phyloP scores from a whole-genome alignment of 768 basidiomycete species.

The Russula virescens region DNA sequence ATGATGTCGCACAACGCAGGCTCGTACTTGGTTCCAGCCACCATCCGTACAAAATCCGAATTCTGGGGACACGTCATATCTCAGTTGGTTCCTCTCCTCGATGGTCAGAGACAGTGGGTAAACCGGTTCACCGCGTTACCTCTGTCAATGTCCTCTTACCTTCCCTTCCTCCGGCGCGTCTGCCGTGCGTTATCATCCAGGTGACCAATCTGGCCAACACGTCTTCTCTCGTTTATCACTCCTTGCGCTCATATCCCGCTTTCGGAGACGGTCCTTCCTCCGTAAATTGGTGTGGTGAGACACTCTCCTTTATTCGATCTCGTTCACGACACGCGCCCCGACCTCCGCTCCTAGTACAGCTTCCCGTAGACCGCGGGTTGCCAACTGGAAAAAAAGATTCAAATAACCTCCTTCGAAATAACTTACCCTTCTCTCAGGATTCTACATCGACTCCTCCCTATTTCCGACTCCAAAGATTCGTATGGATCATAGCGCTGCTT shows the following conservation, averaged over 20 bases:
- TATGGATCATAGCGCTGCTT: slow-evolving; percentile 3
- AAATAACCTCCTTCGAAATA: slow-evolving; percentile 17
- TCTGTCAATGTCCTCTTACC: background rate
- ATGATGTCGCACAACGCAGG: slow-evolving; percentile 89
- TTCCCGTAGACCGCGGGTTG: slow-evolving; percentile 23
- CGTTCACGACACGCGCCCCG: background rate
- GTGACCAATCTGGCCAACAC: slow-evolving; percentile 86
- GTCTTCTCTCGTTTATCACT: slow-evolving; percentile 72
- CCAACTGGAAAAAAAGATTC: slow-evolving; percentile 3
- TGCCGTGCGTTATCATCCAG: slow-evolving; percentile 34
- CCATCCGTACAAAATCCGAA: slow-evolving; percentile 63
- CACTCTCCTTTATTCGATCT: slow-evolving; percentile 18
- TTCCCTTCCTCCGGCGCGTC: background rate
- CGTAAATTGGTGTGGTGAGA: slow-evolving; percentile 92
- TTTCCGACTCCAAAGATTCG: slow-evolving; percentile 46
- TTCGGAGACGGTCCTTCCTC: slow-evolving; percentile 62
- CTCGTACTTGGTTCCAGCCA: slow-evolving; percentile 60
- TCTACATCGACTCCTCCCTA: slow-evolving; percentile 67
- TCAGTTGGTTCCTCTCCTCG: slow-evolving; percentile 58
- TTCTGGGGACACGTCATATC: slow-evolving; percentile 75
- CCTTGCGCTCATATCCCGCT: slow-evolving; percentile 61
- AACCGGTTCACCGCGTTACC: background rate
- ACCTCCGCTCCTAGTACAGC: background rate
- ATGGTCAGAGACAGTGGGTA: slow-evolving; percentile 76
- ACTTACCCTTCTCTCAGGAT: slow-evolving; percentile 47